phyloP scores from a whole-genome alignment of 495 filamentous ascomycete species.

The Penicillium cosmopolitanum region DNA sequence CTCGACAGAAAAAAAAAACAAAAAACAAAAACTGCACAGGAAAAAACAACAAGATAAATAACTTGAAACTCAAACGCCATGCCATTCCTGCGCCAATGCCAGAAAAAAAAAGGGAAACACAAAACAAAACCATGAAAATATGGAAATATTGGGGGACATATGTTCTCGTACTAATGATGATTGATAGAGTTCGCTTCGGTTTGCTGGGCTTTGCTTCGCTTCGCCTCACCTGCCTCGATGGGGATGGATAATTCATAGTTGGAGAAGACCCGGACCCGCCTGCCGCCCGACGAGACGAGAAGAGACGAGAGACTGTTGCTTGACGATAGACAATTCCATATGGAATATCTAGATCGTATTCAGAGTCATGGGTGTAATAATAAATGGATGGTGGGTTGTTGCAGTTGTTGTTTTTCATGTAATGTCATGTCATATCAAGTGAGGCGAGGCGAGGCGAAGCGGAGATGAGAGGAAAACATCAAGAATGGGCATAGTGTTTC shows the following conservation, averaged over 20 bases:
- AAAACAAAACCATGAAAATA: not conserved
- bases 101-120: slow-evolving; percentile 19
- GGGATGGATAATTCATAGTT: too few species aligned
- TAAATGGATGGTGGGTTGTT: too few species aligned
- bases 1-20: slow-evolving; percentile 5
- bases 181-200: too few species aligned
- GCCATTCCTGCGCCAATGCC: slow-evolving; percentile 31
- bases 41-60: slow-evolving; percentile 10
- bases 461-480: not conserved
- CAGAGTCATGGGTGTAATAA: too few species aligned
- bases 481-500: not conserved
- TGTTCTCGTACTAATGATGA: slow-evolving; percentile 3
- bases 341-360: too few species aligned
- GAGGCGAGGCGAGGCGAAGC: not conserved
- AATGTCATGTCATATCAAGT: not conserved
- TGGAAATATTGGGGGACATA: not conserved
- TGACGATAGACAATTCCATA: too few species aligned
- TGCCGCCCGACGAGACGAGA: not conserved
- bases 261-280: too few species aligned
- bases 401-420: too few species aligned
- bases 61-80: slow-evolving; percentile 22
- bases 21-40: slow-evolving; percentile 4
- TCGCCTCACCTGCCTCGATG: too few species aligned
- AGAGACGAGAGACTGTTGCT: not conserved
- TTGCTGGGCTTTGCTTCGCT: too few species aligned